Evolutionary conservation across 106 monocot genomes (phyloP), one percentile per base, ranked within the genome.

Genomic region (Dioscorea zingiberensis): DNA sequence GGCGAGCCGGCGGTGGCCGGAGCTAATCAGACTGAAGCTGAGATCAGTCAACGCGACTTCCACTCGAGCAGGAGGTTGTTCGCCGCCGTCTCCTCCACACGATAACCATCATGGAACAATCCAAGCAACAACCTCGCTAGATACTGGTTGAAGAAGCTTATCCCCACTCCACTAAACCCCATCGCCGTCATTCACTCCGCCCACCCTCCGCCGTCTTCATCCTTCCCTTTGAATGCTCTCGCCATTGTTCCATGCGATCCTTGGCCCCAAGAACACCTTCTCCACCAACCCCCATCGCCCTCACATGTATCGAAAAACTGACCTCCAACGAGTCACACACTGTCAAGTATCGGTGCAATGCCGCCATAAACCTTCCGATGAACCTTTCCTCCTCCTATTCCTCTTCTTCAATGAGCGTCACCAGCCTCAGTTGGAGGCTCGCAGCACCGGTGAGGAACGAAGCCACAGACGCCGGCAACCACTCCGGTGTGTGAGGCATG

Each of bases 61-160:
- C 81, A 82, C 0, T 21, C 65, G 27, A 82, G 46, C n/a, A 73
- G 73, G 4, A 82, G 67, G 60, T 77, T 76, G 62, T 82, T 82
- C 1, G 21, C 25, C 21, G 25, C 64, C 9, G 23, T 55, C 59
- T 82, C 81, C 59, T 77, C 77, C 28, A 82, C 72, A 10, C 53
- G 23, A 51, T 69, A 77, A 11, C 81, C 81, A 23, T 82, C 64
- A 29, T 77, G 73, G 59, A 82, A 82, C 25, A 82, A 24, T 18
- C 77, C 77, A 5, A 77, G 21, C 29, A 82, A 60, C 63, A 82
- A 62, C 73, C 56, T 47, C n/a, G 81, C 76, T 55, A 73, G 81
- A 57, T 73, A 73, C 32, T 54, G 69, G 60, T 82, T 82, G 48
- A 77, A 82, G 59, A 60, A 73, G 54, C 81, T 82, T 21, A 82